Conservation (phyloP, 2,329 filamentous ascomycete species). For the Alternaria rosae region DNA sequence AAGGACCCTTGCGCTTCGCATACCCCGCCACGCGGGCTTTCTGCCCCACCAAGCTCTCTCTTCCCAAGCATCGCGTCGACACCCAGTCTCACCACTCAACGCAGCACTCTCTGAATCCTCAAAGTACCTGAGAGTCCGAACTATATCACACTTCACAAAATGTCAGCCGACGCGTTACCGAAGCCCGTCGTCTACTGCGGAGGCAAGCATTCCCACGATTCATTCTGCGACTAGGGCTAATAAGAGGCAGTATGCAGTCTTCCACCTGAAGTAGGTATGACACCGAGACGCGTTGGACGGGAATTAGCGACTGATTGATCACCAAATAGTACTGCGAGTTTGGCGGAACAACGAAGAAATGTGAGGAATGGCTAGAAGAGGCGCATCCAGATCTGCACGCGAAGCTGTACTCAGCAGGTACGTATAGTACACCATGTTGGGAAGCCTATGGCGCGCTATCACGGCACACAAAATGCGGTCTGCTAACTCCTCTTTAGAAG, state of each 20-base stretch:
- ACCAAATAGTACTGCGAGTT: slow-evolving; percentile 91
- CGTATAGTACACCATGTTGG: slow-evolving; percentile 20
- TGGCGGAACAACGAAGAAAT: slow-evolving; percentile 94
- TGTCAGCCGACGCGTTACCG: slow-evolving; percentile 52
- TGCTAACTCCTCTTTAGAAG: slow-evolving; percentile 51
- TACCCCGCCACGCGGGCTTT: slow-evolving; percentile 20
- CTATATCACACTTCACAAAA: slow-evolving; percentile 4
- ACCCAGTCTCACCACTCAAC: slow-evolving; percentile 6
- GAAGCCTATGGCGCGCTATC: background rate
- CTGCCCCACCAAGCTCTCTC: slow-evolving; percentile 21
- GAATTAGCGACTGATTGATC: slow-evolving; percentile 16
- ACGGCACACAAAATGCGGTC: background rate
- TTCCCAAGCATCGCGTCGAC: slow-evolving; percentile 17
- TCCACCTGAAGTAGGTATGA: slow-evolving; percentile 70
- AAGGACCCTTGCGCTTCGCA: slow-evolving; percentile 9
- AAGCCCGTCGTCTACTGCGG: slow-evolving; percentile 68
- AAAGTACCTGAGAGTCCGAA: background rate
- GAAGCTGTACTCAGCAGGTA: slow-evolving; percentile 86
- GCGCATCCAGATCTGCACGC: slow-evolving; percentile 77
- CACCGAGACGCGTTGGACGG: slow-evolving; percentile 15
- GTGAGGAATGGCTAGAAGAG: slow-evolving; percentile 90
- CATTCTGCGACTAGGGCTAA: slow-evolving; percentile 25
- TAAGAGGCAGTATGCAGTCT: slow-evolving; percentile 65
- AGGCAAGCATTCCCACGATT: slow-evolving; percentile 52
- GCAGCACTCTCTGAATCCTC: background rate